These are phyloP conservation scores for Penicillium sp. DNA, from an alignment of 2,329 filamentous ascomycete genomes.

Conservation along the genomic window DNA sequence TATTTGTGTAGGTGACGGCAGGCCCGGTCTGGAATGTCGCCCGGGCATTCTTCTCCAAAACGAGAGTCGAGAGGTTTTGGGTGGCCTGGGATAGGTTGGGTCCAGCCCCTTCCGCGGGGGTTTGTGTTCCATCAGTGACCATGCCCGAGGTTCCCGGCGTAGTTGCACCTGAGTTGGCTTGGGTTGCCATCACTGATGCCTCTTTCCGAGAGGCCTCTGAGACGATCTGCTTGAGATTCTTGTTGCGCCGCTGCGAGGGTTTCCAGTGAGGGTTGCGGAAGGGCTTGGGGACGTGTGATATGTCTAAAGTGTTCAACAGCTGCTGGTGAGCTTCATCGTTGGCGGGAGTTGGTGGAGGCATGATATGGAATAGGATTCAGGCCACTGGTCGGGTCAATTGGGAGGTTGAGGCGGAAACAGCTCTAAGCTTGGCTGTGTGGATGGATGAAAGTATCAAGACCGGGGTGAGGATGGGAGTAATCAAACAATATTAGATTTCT, in stretches of 20 bases:
- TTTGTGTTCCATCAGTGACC: conserved; percentile 36
- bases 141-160: conserved; percentile 48
- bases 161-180: conserved; percentile 68
- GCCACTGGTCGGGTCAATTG: background rate
- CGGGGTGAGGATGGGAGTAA: background rate
- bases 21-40: conserved; percentile 49
- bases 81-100: conserved; percentile 81
- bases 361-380: conserved; percentile 27
- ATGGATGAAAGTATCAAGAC: background rate
- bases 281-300: conserved; percentile 72
- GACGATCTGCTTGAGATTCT: conserved; percentile 94
- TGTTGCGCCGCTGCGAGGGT: conserved; percentile 90
- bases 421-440: background rate
- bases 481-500: background rate
- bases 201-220: conserved; percentile 81
- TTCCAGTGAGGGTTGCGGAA: conserved; percentile 90
- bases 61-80: conserved; percentile 74
- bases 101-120: conserved; percentile 39
- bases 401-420: conserved; percentile 12
- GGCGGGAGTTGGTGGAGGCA: conserved; percentile 56
- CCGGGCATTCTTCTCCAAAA: conserved; percentile 67
- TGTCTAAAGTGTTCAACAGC: conserved; percentile 84
- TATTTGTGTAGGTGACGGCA: conserved; percentile 84
- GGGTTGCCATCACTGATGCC: conserved; percentile 75
- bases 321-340: conserved; percentile 75